These are phyloP conservation scores for Alternaria sp. DNA, from an alignment of 2,329 filamentous ascomycete genomes.

Conservation along the genomic window DNA sequence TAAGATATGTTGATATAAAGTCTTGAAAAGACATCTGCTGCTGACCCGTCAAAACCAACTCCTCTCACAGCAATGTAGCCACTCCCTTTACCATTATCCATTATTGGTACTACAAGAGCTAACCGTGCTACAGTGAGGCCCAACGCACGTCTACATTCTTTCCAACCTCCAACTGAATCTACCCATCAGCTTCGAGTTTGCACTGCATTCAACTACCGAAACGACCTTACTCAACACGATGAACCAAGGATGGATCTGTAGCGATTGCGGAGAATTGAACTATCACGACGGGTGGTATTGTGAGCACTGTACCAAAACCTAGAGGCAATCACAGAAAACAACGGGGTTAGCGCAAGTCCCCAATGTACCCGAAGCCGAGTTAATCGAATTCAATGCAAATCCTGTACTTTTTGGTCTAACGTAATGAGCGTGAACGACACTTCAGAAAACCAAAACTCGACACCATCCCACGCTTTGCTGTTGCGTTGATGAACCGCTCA, in stretches of 20 bases:
- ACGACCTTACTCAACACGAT: neutral
- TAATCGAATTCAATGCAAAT: neutral
- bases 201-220: neutral
- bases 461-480: too few relatives aligned
- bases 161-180: neutral
- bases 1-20: neutral
- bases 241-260: conserved; percentile 10
- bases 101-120: neutral
- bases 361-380: neutral
- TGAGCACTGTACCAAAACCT: neutral
- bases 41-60: neutral
- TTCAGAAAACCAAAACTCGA: too few relatives aligned
- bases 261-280: neutral
- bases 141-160: neutral
- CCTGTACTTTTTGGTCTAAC: neutral
- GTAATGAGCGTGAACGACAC: neutral
- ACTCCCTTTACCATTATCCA: neutral
- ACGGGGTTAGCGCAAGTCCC: too few relatives aligned
- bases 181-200: neutral
- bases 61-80: neutral
- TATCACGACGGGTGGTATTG: conserved; percentile 11
- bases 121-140: neutral
- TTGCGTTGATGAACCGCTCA: neutral
- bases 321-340: too few relatives aligned
- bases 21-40: neutral